phyloP scores from a whole-genome alignment of 23 red algal species.

The Cyanidium caldarium region DNA sequence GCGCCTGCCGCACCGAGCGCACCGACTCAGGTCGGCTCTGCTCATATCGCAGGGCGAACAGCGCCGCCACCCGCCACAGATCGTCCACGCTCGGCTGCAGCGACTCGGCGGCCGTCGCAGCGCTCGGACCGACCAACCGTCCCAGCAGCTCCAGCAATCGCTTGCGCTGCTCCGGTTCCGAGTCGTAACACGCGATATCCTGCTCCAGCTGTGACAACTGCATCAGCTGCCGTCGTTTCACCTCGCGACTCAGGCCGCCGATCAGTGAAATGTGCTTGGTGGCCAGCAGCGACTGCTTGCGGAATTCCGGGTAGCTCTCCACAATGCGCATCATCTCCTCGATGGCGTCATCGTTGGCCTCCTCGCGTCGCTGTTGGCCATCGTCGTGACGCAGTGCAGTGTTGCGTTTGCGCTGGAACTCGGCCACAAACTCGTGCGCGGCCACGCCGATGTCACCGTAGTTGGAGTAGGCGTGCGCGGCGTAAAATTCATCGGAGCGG shows the following conservation, averaged over 20 bases:
- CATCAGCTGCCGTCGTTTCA: conserved; percentile 39
- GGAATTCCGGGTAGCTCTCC: conserved; percentile 76
- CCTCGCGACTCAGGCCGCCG: conserved; percentile 61
- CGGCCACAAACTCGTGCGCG: conserved; percentile 47
- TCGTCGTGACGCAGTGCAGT: background rate
- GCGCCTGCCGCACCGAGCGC: conserved; percentile 16
- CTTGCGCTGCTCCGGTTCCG: conserved; percentile 62
- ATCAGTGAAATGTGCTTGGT: conserved; percentile 82
- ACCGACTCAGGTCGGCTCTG: conserved; percentile 20
- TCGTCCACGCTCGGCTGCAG: conserved; percentile 14
- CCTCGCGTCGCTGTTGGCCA: background rate
- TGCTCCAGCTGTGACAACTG: conserved; percentile 85
- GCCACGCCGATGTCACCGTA: conserved; percentile 84
- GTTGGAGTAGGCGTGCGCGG: conserved; percentile 53
- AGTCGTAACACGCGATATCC: conserved; percentile 70
- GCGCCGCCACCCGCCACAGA: conserved; percentile 44
- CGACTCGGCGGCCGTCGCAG: background rate
- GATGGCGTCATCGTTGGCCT: background rate
- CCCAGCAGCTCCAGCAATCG: background rate
- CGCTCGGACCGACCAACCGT: background rate
- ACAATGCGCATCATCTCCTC: conserved; percentile 85
- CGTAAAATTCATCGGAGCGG: conserved; percentile 49
- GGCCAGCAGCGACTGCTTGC: conserved; percentile 46
- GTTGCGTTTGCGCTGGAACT: conserved; percentile 46
- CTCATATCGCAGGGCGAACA: conserved; percentile 79